phyloP scores from a whole-genome alignment of 2,329 filamentous ascomycete species.

The Lachnellula hyalina region DNA sequence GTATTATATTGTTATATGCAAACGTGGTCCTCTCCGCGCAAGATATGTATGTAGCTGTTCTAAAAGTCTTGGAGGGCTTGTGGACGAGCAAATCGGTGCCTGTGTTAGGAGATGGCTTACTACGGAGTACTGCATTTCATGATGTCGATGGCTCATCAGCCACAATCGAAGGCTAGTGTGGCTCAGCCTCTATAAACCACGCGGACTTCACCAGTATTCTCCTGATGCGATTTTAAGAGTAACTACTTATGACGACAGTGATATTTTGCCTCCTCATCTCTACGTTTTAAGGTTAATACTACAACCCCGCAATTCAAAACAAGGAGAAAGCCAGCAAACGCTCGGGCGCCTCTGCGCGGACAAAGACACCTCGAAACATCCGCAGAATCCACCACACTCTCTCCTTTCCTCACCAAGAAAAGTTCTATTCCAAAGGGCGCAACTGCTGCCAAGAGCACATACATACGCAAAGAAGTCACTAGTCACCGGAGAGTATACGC shows the following conservation, averaged over 20 bases:
- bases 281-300: neutral
- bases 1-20: neutral
- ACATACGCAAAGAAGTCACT: neutral
- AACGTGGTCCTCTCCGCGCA: neutral
- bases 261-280: neutral
- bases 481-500: slow-evolving; percentile 1
- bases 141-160: neutral
- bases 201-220: neutral
- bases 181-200: neutral
- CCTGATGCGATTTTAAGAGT: neutral
- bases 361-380: slow-evolving; percentile 13
- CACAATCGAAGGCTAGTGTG: neutral
- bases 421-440: neutral
- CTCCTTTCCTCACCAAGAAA: neutral
- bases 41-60: neutral
- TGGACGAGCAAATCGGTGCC: neutral
- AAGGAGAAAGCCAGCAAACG: neutral
- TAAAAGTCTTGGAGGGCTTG: neutral
- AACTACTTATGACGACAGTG: neutral
- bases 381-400: slow-evolving; percentile 1
- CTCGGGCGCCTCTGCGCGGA: slow-evolving; percentile 13
- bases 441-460: neutral
- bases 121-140: neutral
- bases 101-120: neutral
- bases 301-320: neutral